Evolutionary conservation across 164 flowering plant genomes (phyloP).

Genomic region (Kingdonia uniflora): DNA sequence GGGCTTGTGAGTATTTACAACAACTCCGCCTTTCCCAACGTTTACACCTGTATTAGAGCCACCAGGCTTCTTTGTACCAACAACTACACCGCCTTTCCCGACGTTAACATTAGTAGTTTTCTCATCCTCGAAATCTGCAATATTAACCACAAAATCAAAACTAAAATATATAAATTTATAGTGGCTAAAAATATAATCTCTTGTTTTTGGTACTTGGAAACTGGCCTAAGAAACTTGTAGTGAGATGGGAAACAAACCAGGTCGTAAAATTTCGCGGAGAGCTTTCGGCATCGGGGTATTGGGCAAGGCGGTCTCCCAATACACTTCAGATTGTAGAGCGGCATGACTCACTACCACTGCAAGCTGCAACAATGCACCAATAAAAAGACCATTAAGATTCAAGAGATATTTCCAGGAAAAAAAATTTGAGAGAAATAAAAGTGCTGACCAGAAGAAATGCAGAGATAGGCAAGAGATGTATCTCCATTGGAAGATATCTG

Average conservation of each 20-base stretch:
- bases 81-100: slow-evolving; percentile 11
- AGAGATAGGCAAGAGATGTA: slow-evolving; percentile 10
- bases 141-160: background rate
- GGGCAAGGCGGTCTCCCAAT: slow-evolving; percentile 29
- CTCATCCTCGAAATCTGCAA: slow-evolving; percentile 8
- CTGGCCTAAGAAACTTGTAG: background rate
- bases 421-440: too few relatives aligned
- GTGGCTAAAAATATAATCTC: background rate
- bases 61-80: slow-evolving; percentile 5
- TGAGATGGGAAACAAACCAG: slow-evolving; percentile 8
- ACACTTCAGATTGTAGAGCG: slow-evolving; percentile 19
- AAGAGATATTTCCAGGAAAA: too few relatives aligned
- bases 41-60: slow-evolving; percentile 2
- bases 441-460: slow-evolving; percentile 11
- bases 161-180: too few relatives aligned
- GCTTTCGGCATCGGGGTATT: slow-evolving; percentile 30
- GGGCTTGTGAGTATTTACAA: slow-evolving; percentile 6
- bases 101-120: slow-evolving; percentile 11
- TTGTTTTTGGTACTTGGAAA: background rate
- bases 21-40: slow-evolving; percentile 12
- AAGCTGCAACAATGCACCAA: slow-evolving; percentile 13
- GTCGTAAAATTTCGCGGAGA: slow-evolving; percentile 15
- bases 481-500: slow-evolving; percentile 14
- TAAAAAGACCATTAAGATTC: background rate
- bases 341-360: slow-evolving; percentile 18